Evolutionary conservation across 805 yeast genomes (phyloP).

Genomic region (Saturnispora silvae): DNA sequence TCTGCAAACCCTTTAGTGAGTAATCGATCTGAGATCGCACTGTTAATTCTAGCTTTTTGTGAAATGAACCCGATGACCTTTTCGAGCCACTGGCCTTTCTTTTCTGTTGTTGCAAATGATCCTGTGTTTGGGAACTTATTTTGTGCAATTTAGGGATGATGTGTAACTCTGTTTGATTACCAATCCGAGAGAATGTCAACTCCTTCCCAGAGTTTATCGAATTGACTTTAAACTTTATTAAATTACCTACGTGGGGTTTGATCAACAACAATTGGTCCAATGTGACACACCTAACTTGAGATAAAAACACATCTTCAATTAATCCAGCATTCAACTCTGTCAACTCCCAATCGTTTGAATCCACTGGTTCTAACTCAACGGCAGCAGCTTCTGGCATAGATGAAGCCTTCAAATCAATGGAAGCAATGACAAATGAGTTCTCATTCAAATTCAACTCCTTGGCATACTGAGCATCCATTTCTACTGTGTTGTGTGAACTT

Average conservation of each 20-base stretch:
- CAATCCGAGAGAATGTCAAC: constrained; percentile 29
- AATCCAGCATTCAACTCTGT: constrained; percentile 72
- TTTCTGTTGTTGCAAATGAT: constrained; percentile 15
- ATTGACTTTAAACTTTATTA: constrained; percentile 47
- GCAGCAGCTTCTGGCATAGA: constrained; percentile 25
- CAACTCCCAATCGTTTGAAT: constrained; percentile 81
- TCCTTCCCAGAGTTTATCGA: constrained; percentile 21
- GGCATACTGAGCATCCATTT: constrained; percentile 63
- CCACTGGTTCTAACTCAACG: constrained; percentile 67
- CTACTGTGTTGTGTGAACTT: constrained; percentile 27
- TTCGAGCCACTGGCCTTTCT: constrained; percentile 24
- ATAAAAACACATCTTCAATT: constrained; percentile 62
- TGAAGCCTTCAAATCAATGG: constrained; percentile 36
- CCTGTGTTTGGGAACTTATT: constrained; percentile 10
- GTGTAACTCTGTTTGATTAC: constrained; percentile 28
- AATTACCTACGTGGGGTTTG: constrained; percentile 43
- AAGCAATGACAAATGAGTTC: constrained; percentile 30
- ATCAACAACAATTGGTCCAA: constrained; percentile 51
- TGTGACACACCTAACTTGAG: constrained; percentile 71
- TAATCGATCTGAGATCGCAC: constrained; percentile 5
- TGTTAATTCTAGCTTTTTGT: neutral
- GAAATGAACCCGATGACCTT: constrained; percentile 11
- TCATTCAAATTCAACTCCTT: constrained; percentile 37
- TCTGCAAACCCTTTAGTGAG: constrained; percentile 1
- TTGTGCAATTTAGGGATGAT: constrained; percentile 57